These are phyloP conservation scores for Auriscalpium vulgare DNA, from an alignment of 768 basidiomycete species.

Conservation along the genomic window DNA sequence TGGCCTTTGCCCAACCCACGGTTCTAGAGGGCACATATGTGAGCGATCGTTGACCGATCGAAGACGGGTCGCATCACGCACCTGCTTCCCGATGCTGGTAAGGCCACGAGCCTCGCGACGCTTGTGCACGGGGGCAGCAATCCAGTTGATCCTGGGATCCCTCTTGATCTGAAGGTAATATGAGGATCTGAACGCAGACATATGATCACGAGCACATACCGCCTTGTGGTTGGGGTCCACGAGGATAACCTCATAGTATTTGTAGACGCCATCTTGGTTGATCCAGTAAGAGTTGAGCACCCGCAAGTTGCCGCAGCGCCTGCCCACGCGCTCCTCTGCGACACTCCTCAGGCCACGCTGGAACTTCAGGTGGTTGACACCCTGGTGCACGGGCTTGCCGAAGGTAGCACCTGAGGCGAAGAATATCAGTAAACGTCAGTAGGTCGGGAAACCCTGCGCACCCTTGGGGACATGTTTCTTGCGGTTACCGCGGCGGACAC, in stretches of 20 bases:
- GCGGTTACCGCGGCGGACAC: constrained; percentile 96
- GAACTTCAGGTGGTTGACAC: constrained; percentile 98
- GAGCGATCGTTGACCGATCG: constrained; percentile 1
- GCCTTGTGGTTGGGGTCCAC: constrained; percentile 95
- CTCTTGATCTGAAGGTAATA: constrained; percentile 66
- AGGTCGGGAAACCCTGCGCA: constrained; percentile 21
- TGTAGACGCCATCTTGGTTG: constrained; percentile 98
- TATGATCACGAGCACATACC: constrained; percentile 37
- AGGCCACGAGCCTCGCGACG: constrained; percentile 96
- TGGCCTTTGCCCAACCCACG: constrained; percentile 96
- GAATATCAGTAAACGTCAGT: background rate
- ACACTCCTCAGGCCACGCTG: constrained; percentile 88
- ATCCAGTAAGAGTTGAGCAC: constrained; percentile 99
- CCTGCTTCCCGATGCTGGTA: constrained; percentile 93
- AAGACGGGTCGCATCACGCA: constrained; percentile 24
- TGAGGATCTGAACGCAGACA: background rate
- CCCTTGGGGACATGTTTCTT: constrained; percentile 99
- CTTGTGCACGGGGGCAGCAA: constrained; percentile 96
- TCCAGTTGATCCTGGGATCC: constrained; percentile 98
- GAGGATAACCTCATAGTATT: constrained; percentile 98
- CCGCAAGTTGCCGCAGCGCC: constrained; percentile 91
- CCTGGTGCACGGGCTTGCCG: constrained; percentile 98
- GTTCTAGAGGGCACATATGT: constrained; percentile 44
- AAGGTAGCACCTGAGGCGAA: constrained; percentile 75
- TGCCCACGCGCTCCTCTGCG: constrained; percentile 97